Evolutionary conservation across 2,329 filamentous ascomycete genomes (phyloP).

Genomic region (Xylaria sp.): DNA sequence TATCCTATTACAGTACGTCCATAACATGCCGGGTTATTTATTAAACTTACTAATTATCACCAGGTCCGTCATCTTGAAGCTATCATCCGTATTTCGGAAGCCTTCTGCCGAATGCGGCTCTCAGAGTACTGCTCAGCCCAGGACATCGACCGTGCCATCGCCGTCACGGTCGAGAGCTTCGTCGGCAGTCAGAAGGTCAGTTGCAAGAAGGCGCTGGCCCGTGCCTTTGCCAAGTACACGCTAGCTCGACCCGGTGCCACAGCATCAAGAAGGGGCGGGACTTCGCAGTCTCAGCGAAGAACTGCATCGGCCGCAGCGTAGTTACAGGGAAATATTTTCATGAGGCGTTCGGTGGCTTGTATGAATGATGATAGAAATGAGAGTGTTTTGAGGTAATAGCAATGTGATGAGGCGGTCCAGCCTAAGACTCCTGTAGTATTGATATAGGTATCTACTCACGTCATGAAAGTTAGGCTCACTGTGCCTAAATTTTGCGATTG

Average conservation of each 20-base stretch:
- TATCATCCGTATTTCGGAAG: constrained; percentile 93
- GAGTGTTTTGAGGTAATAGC: constrained; percentile 16
- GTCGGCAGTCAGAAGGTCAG: constrained; percentile 96
- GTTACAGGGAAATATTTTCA: neutral
- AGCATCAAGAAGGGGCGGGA: constrained; percentile 38
- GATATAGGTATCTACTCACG: constrained; percentile 7
- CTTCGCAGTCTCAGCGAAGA: constrained; percentile 41
- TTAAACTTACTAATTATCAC: constrained; percentile 37
- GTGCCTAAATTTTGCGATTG: neutral
- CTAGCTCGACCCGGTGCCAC: constrained; percentile 60
- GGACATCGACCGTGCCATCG: constrained; percentile 97
- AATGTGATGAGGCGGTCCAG: constrained; percentile 8
- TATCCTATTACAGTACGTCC: constrained; percentile 94
- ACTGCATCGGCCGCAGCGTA: constrained; percentile 41
- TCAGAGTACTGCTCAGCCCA: constrained; percentile 90
- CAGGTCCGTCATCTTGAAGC: constrained; percentile 97
- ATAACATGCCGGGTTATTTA: neutral
- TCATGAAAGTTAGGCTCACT: neutral
- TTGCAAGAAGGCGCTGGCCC: constrained; percentile 93
- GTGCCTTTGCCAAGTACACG: constrained; percentile 96
- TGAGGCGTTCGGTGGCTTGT: constrained; percentile 18
- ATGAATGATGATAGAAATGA: constrained; percentile 20
- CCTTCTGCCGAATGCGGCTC: constrained; percentile 98
- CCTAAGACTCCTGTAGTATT: constrained; percentile 3
- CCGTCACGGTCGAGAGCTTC: constrained; percentile 95